These are phyloP conservation scores for Fusarium neocosmosporiellum DNA, from an alignment of 2,329 filamentous ascomycete species.

Conservation along the genomic window DNA sequence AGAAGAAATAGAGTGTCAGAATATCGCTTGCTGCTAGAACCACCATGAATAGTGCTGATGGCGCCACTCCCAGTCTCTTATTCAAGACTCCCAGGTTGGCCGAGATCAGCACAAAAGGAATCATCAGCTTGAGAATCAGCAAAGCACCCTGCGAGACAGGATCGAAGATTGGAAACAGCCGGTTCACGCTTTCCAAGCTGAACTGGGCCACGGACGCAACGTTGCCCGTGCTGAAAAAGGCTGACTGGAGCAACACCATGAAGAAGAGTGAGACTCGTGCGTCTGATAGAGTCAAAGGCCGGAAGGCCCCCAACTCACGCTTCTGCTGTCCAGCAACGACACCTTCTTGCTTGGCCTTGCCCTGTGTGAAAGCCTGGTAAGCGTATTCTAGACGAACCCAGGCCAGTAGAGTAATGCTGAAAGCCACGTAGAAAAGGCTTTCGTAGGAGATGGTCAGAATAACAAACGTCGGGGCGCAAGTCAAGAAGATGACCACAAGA, in stretches of 20 bases:
- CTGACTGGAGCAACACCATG: slow-evolving; percentile 92
- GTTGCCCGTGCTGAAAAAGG: slow-evolving; percentile 97
- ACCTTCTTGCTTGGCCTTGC: slow-evolving; percentile 37
- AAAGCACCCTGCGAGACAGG: slow-evolving; percentile 92
- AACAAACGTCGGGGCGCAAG: slow-evolving; percentile 93
- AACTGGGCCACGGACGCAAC: slow-evolving; percentile 94
- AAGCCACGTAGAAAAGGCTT: slow-evolving; percentile 93
- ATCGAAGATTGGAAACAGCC: slow-evolving; percentile 91
- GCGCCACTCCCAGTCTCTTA: slow-evolving; percentile 82
- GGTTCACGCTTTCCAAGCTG: slow-evolving; percentile 87
- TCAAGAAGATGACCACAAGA: slow-evolving; percentile 87
- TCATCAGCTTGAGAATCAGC: slow-evolving; percentile 87
- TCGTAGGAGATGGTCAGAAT: slow-evolving; percentile 98
- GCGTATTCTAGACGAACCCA: slow-evolving; percentile 95
- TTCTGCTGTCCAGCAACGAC: slow-evolving; percentile 18
- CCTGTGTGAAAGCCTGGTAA: slow-evolving; percentile 54
- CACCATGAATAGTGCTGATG: slow-evolving; percentile 91
- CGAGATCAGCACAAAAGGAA: slow-evolving; percentile 92
- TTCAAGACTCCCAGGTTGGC: slow-evolving; percentile 96
- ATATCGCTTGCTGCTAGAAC: slow-evolving; percentile 93
- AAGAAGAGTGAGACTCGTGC: slow-evolving; percentile 92
- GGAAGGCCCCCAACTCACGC: slow-evolving; percentile 52
- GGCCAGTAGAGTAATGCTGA: slow-evolving; percentile 81
- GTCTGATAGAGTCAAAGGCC: slow-evolving; percentile 83
- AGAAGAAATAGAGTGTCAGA: slow-evolving; percentile 96